These are phyloP conservation scores for Aleurites moluccanus DNA, from an alignment of 441 rosid genomes.

Conservation along the genomic window DNA sequence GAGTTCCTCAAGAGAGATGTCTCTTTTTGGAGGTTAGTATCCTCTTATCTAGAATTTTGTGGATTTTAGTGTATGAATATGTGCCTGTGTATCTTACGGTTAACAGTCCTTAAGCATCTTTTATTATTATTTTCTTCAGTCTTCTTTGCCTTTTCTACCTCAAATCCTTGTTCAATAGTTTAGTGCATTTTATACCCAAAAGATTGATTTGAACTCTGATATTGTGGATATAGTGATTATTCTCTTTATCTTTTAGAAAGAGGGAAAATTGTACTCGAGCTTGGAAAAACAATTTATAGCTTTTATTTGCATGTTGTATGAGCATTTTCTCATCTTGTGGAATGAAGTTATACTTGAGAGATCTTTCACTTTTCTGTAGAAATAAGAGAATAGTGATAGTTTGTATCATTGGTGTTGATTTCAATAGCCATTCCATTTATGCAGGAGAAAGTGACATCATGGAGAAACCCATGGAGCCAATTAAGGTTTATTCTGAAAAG, in stretches of 20 bases:
- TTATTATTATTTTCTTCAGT: neutral
- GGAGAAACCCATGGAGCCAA: conserved; percentile 76
- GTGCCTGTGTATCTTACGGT: neutral
- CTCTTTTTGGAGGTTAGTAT: conserved; percentile 80
- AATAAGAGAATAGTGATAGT: neutral
- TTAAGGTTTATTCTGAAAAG: conserved; percentile 89
- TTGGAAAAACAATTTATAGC: neutral
- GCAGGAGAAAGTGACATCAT: conserved; percentile 77
- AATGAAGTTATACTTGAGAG: conserved; percentile 3
- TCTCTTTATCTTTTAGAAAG: neutral
- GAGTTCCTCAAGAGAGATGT: conserved; percentile 69
- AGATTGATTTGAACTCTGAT: neutral
- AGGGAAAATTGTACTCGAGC: neutral
- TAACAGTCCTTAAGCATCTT: neutral
- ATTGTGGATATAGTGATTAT: neutral
- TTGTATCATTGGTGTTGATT: neutral
- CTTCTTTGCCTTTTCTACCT: neutral
- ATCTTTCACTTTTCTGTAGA: neutral
- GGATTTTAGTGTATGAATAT: neutral
- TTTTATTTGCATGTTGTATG: conserved; percentile 6
- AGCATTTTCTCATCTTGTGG: neutral
- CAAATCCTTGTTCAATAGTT: neutral
- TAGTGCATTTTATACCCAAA: neutral
- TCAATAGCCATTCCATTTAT: conserved; percentile 14
- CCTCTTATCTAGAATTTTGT: conserved; percentile 17